Base-by-base conservation (phyloP, 225 moss, liverwort and hornwort species). In the Pleurozium schreberi region DNA sequence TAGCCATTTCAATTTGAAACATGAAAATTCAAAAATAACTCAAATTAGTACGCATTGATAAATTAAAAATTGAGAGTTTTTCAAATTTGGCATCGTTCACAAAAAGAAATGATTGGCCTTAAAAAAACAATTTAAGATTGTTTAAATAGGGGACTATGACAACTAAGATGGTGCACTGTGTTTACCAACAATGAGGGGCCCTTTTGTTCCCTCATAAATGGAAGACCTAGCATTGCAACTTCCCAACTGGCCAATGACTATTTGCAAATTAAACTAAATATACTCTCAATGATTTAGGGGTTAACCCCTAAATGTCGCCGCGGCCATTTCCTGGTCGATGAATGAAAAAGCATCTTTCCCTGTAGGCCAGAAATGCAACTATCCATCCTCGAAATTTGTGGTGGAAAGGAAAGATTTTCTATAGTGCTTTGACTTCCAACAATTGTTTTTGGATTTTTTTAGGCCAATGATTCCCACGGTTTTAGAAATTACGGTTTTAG, bases 101-200 rank as follows among this genome's bases (percentile, higher is more conserved):
- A 11, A 22, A 36, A 52, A 23, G 27, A 6, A 8, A 19, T 58
- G 30, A 42, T 58, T 30, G 17, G 16, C 22, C 36, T 76, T 34
- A 5, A 6, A 75, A 33, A 7, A 34, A 5, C 13, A n/a, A n/a
- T 34, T 33, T 4, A 76, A 76, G 22, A 50, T 0, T 19, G 1
- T 5, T 18, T 4, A 11, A 45, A 8, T 33, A 6, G 18, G 18
- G 30, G 3, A 1, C 10, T 1, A 73, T 0, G 5, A 3, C 45
- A 47, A 47, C 0, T 76, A 0, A 76, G 53, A 36, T 36, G 52
- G 4, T 3, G 0, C 1, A 5, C 2, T 10, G 10, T 1, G 0
- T 45, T 73, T 4, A 17, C 10, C 17, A 45, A 43, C 0, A 1
- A 3, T 11, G 1, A 5, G 2, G 5, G 10, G 15, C 0, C 0